Conservation (phyloP, 2,329 filamentous ascomycete genomes). For the Colletotrichum agaves region DNA sequence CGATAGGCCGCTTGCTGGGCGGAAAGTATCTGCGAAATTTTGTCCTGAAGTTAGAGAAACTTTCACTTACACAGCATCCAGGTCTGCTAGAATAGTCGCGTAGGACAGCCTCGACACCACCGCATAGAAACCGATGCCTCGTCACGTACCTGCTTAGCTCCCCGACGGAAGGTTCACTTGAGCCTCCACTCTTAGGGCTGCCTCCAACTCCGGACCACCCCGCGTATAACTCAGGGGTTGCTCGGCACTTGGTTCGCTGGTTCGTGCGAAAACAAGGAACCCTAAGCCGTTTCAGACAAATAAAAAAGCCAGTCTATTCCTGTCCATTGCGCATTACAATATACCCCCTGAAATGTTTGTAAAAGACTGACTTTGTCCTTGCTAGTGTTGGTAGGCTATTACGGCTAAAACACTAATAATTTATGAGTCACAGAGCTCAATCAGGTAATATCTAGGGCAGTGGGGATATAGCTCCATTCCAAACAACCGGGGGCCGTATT, state of each 20-base stretch:
- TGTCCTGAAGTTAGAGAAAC: neutral
- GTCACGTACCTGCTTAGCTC: constrained; percentile 8
- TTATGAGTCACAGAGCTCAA: too few relatives aligned
- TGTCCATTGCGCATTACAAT: neutral
- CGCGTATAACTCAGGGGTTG: neutral
- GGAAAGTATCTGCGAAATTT: neutral
- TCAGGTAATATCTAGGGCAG: too few relatives aligned
- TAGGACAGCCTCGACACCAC: neutral
- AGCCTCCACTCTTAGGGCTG: constrained; percentile 18
- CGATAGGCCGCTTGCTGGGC: constrained; percentile 21
- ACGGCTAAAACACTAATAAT: too few relatives aligned
- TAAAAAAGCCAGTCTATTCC: neutral
- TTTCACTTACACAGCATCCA: neutral
- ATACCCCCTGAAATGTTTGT: too few relatives aligned
- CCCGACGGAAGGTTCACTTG: constrained; percentile 26
- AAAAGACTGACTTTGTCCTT: too few relatives aligned
- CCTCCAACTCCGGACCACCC: constrained; percentile 5
- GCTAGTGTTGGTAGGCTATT: too few relatives aligned
- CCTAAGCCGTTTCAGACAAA: neutral
- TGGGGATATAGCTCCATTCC: too few relatives aligned
- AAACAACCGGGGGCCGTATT: too few relatives aligned
- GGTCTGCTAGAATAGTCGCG: neutral
- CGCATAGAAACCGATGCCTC: neutral
- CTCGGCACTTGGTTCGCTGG: neutral
- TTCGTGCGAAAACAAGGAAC: neutral